These are phyloP conservation scores for Aspergillus alliaceus DNA, from an alignment of 2,329 filamentous ascomycete species.

Conservation along the genomic window DNA sequence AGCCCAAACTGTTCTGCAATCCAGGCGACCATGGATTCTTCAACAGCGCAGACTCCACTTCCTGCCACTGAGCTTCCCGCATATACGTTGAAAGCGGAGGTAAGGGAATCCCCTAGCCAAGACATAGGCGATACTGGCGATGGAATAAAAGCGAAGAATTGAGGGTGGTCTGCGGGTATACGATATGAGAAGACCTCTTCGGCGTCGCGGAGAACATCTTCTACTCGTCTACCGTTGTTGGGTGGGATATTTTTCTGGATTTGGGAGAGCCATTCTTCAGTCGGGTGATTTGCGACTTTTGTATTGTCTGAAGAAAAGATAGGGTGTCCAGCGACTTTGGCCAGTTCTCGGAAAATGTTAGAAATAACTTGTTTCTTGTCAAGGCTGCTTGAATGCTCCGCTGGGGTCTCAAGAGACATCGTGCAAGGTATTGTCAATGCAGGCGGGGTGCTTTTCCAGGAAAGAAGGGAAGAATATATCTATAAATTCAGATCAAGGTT, in stretches of 20 bases:
- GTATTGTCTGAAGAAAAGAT: no score
- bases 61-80: slow-evolving; percentile 6
- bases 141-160: slow-evolving; percentile 13
- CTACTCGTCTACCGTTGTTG: not conserved
- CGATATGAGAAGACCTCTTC: slow-evolving; percentile 1
- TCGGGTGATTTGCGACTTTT: not conserved
- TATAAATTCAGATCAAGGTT: no score
- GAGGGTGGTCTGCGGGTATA: slow-evolving; percentile 1
- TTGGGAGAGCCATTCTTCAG: not conserved
- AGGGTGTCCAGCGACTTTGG: not conserved
- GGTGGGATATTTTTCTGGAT: not conserved
- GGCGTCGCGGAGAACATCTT: not conserved
- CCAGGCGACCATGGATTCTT: slow-evolving; percentile 14
- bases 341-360: not conserved
- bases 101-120: slow-evolving; percentile 7
- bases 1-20: slow-evolving; percentile 14
- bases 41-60: slow-evolving; percentile 11
- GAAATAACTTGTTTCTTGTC: not conserved
- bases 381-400: not conserved
- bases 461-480: not conserved
- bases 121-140: slow-evolving; percentile 5
- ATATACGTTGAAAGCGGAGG: slow-evolving; percentile 1
- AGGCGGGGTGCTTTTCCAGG: not conserved
- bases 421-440: not conserved
- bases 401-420: not conserved